Percentiles rank a stretch among this genome's conserved stretches.
phyloP scores from a whole-genome alignment of 352 stramenopile genomes.

The Discostella stelligera region DNA sequence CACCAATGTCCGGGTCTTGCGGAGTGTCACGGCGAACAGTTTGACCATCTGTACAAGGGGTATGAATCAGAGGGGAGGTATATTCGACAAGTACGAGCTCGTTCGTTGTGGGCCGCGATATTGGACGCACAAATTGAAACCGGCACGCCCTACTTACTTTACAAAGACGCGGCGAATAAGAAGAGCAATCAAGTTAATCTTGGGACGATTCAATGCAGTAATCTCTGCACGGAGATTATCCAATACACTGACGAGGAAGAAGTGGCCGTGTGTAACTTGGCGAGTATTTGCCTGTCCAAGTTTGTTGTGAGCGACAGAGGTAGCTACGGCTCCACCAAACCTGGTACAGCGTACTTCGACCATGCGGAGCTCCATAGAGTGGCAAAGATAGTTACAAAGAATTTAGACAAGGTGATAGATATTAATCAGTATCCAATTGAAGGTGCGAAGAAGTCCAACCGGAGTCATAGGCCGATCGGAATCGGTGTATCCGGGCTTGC shows the following conservation, averaged over 20 bases:
- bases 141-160: constrained; percentile 95
- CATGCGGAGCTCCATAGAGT: constrained; percentile 88
- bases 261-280: constrained; percentile 96
- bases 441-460: constrained; percentile 88
- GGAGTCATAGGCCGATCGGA: constrained; percentile 93
- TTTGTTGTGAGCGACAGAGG: constrained; percentile 75
- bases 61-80: constrained; percentile 92
- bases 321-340: constrained; percentile 62
- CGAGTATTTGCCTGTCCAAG: constrained; percentile 83
- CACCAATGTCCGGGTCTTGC: constrained; percentile 90
- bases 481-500: constrained; percentile 95
- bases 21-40: constrained; percentile 91
- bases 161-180: constrained; percentile 94
- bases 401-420: constrained; percentile 97
- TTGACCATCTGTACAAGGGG: constrained; percentile 91
- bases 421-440: constrained; percentile 93
- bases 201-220: constrained; percentile 94
- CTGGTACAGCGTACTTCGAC: constrained; percentile 78
- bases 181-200: constrained; percentile 97
- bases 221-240: constrained; percentile 96
- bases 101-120: constrained; percentile 96
- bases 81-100: constrained; percentile 90
- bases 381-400: constrained; percentile 91
- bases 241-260: constrained; percentile 94
- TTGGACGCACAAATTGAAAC: constrained; percentile 97